Evolutionary conservation across 2,329 filamentous ascomycete genomes (phyloP), one percentile per base, ranked within the genome.

Genomic region (Herpotrichia juniperi): DNA sequence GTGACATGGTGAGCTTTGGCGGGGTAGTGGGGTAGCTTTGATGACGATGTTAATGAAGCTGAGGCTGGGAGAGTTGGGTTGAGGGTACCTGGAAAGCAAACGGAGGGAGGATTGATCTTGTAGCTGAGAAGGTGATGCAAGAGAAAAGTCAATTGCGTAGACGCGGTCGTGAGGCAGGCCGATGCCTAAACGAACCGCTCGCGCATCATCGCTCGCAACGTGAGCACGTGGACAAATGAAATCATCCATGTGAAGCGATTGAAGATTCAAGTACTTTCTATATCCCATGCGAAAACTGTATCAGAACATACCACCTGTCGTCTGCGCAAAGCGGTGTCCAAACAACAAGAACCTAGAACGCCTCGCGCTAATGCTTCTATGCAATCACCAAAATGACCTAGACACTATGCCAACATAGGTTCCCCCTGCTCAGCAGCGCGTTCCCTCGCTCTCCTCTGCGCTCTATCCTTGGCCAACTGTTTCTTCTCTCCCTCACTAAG

Each of bases 321-420:
- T 35, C 28, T 37, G 40, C 25, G 22, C 17, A 25, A 46, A 16
- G 9, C 34, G 35, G 42, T 44, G 17, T 35, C 28, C 16, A 26
- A 48, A 21, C 34, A 28, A 31, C 24, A 46, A 49, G 25, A 17
- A 22, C 30, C 62, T 60, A 55, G 57, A 67, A 71, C 69, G 64
- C 71, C 71, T 54, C 62, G 69, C 69, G 72, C 58, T 59, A 66
- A 68, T 68, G 67, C 63, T 48, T 49, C 28, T 34, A 46, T 31
- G 37, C n/a, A 26, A 42, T 25, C 9, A n/a, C 19, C 3, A 24
- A 40, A 35, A 28, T 19, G 5, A 4, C 35, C n/a, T 11, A 50
- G 46, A 51, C 48, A 46, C 51, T 58, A 73, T 58, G 72, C 74
- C 54, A 73, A 50, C 66, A 76, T 70, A 26, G 72, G 71, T 54